phyloP scores from a whole-genome alignment of 192 early-diverging fungal species.

The Entomortierella parvispora region DNA sequence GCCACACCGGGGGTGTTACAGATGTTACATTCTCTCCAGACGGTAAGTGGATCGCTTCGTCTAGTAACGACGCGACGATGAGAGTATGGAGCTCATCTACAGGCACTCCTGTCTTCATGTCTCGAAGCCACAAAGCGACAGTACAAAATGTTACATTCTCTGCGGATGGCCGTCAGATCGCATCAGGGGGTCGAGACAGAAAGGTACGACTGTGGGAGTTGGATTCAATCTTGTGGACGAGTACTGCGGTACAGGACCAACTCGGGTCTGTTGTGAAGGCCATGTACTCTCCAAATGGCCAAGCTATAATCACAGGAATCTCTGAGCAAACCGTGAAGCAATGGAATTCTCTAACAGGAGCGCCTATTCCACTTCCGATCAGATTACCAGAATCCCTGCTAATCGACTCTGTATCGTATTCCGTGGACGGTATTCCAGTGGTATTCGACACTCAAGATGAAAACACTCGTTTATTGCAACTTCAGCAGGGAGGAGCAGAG shows the following conservation, averaged over 20 bases:
- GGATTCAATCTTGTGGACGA: not conserved
- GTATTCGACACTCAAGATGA: not conserved
- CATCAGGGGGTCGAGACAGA: not conserved
- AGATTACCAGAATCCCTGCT: not conserved
- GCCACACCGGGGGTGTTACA: not conserved
- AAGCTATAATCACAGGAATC: not conserved
- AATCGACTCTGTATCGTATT: not conserved
- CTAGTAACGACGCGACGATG: not conserved
- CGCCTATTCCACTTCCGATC: not conserved
- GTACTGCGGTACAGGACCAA: not conserved
- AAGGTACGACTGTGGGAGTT: not conserved
- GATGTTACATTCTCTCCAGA: not conserved
- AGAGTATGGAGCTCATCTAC: constrained; percentile 1
- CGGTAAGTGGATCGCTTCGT: not conserved
- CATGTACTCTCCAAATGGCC: not conserved
- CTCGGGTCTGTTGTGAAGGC: not conserved
- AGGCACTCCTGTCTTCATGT: not conserved
- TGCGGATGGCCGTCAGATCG: not conserved
- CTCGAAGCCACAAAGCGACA: not conserved
- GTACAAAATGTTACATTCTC: not conserved
- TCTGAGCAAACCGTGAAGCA: not conserved
- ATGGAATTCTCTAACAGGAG: not conserved
- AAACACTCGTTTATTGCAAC: not conserved
- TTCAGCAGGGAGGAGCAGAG: not conserved
- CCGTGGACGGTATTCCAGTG: not conserved